Evolutionary conservation across 208 protist genomes (phyloP), one percentile per base, ranked within the genome.

Genomic region (Angomonas deanei): DNA sequence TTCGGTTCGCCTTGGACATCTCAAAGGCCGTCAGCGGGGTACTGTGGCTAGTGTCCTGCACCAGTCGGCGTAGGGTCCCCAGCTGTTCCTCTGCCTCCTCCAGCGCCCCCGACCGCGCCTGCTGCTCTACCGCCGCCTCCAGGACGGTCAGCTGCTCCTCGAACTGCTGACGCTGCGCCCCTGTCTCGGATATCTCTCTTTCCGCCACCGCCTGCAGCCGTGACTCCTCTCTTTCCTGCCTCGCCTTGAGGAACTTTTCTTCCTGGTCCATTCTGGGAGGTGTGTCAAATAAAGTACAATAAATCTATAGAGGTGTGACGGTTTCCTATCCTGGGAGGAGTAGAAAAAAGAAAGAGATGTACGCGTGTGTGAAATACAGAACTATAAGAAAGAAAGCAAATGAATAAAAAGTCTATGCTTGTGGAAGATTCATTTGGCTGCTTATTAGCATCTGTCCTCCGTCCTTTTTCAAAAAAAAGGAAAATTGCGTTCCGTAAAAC

Each of bases 1-100:
- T 76, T 0, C 61, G 62, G 59, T 96, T 96, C 0, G 80, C 71
- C 55, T 72, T 82, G 0, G 80, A 79, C 86, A 93, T 93, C 17
- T 91, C 89, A 55, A 92, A 72, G 26, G 82, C 72, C 0, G 89
- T 93, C 23, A 96, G 72, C 1, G 55, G 30, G 24, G 77, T 66
- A 59, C 70, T 88, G 55, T 76, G 76, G 0, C 71, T 63, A 8
- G 80, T 74, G 50, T 92, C 84, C 68, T 82, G 80, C 42, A 90
- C 76, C 19, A 89, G 66, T 15, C 26, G 52, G 11, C 78, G 77
- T 36, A 89, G 72, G 4, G 55, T 36, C 27, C 80, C 72, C 21
- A 91, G 61, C 36, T 34, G 56, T 50, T 74, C 26, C 72, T 91
- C 74, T 2, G 88, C 82, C 19, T 72, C 72, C 6, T 55, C 39